Base-by-base conservation (phyloP, 139 green algal genomes). In the Chlorella sp. region DNA sequence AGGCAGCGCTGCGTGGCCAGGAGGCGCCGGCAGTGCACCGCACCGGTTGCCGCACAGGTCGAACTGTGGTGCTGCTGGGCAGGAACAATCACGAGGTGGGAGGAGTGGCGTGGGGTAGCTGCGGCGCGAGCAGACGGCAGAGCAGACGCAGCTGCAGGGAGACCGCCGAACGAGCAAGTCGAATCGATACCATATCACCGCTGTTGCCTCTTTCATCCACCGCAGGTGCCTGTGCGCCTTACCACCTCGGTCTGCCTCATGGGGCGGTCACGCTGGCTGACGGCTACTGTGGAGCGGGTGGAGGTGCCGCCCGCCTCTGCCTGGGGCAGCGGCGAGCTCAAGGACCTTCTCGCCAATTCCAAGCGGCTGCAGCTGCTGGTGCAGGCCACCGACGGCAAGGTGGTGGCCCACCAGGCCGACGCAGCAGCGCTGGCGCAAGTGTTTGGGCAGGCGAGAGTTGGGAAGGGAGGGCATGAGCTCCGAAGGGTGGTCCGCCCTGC, bases 291-390 rank as follows among this genome's bases (percentile, higher is more conserved):
- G 27, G 27, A 33, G 38, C 2, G 8, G 38, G 14, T 50, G 61
- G 61, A 31, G 29, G 35, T 72, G 1, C 29, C 66, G 31, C 31
- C 43, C 17, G 45, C 45, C 19, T 43, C 59, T 29, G 46, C 43
- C 31, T 72, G 66, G 66, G 66, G 66, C 19, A 45, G 66, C 0
- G 66, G 66, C 45, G 45, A 58, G 21, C 4, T 72, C 25, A 72
- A 72, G 66, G 66, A 72, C 31, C 46, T 72, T 40, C 33, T 72
- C 8, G 45, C 59, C 14, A 21, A 14, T 31, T 29, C 43, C 17
- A 72, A 72, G 66, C 66, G 66, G 15, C 17, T 72, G 43, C 43
- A 35, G 66, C 66, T 72, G 66, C 66, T 72, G 66, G 29, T 72
- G 43, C 66, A 45, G n/a, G n/a, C n/a, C 29, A 33, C 29, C 15